phyloP scores from a whole-genome alignment of 305 asterid genomes.

The Striga hermonthica region DNA sequence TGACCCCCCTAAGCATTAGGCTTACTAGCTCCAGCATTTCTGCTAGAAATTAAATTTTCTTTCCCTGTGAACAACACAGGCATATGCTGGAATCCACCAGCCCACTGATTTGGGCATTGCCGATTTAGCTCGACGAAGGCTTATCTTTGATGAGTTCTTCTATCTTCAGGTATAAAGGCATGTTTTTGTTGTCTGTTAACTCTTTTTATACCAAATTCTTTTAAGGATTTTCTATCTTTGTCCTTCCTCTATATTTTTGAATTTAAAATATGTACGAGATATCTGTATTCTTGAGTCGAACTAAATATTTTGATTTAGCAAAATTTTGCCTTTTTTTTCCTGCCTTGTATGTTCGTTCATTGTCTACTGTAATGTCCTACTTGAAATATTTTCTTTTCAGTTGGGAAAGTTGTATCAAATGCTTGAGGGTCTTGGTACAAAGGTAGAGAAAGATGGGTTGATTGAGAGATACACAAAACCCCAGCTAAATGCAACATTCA shows the following conservation, averaged over 20 bases:
- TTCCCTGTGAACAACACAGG: constrained; percentile 46
- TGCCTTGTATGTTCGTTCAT: not conserved
- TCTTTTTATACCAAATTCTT: not conserved
- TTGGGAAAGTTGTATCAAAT: constrained; percentile 83
- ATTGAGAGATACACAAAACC: constrained; percentile 69
- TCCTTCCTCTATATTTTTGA: too few relatives aligned
- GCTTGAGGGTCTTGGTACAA: constrained; percentile 87
- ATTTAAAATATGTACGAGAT: constrained; percentile 1
- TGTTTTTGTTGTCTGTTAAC: not conserved
- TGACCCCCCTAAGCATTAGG: too few relatives aligned
- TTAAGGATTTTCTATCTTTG: not conserved
- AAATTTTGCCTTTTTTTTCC: not conserved
- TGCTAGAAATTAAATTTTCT: constrained; percentile 12
- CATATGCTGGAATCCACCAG: constrained; percentile 88
- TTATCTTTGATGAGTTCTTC: constrained; percentile 94
- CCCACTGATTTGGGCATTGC: constrained; percentile 70
- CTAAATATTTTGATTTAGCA: not conserved
- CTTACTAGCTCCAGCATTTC: not conserved
- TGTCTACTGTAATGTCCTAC: constrained; percentile 8
- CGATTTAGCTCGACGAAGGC: constrained; percentile 89
- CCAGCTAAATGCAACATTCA: constrained; percentile 44
- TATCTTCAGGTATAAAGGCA: constrained; percentile 70
- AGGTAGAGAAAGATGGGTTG: constrained; percentile 69
- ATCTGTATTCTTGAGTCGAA: not conserved
- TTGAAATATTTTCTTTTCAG: constrained; percentile 37